Evolutionary conservation across 2,329 filamentous ascomycete species (phyloP).

Genomic region (Cercospora brassicicola): DNA sequence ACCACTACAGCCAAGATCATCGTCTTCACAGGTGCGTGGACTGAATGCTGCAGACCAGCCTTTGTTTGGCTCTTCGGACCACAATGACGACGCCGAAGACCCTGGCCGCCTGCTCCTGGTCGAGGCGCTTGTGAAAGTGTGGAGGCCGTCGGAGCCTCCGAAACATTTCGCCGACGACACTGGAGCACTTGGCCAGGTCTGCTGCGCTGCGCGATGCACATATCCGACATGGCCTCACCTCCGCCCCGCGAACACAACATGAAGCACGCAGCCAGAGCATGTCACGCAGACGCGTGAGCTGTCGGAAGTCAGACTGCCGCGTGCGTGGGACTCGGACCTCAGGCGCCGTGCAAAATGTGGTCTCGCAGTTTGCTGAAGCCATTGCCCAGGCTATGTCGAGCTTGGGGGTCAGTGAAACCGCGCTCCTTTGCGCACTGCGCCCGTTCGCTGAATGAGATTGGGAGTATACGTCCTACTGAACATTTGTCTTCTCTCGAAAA

Average conservation of each 20-base stretch:
- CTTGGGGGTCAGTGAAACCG: not conserved
- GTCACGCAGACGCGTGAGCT: not conserved
- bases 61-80: not conserved
- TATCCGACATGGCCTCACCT: not conserved
- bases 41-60: not conserved
- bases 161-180: not conserved
- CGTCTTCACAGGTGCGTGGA: not conserved
- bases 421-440: not conserved
- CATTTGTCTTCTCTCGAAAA: not conserved
- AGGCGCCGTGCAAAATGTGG: not conserved
- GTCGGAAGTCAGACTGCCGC: not conserved
- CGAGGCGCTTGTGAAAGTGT: conserved; percentile 1
- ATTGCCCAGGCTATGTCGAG: not conserved
- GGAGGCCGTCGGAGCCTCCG: not conserved
- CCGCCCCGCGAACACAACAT: not conserved
- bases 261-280: not conserved
- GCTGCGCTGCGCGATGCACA: not conserved
- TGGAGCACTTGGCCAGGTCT: not conserved
- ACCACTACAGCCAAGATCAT: not conserved
- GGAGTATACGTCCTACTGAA: not conserved
- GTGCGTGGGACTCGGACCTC: too few species aligned
- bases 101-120: not conserved
- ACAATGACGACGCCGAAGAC: not conserved
- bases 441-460: not conserved
- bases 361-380: not conserved